Evolutionary conservation across 768 basidiomycete genomes (phyloP).

Genomic region (Amanita molliuscula): DNA sequence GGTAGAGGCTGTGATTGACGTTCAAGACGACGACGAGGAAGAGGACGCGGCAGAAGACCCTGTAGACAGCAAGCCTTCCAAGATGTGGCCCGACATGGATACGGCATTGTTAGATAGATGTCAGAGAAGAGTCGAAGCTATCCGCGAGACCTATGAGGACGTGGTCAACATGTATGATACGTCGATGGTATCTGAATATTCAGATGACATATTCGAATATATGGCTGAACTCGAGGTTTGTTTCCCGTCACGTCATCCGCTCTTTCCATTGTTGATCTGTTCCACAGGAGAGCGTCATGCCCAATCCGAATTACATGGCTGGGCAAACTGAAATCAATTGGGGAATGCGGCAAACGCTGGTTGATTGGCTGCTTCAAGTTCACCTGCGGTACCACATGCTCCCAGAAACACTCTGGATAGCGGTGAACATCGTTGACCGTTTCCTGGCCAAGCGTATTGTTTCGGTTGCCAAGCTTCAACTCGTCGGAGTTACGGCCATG

Average conservation of each 20-base stretch:
- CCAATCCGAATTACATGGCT: conserved; percentile 87
- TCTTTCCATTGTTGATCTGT: conserved; percentile 10
- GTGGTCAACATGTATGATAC: conserved; percentile 70
- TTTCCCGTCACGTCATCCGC: conserved; percentile 3
- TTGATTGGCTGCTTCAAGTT: conserved; percentile 97
- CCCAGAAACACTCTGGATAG: conserved; percentile 98
- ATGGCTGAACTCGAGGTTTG: conserved; percentile 90
- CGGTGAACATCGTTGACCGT: conserved; percentile 92
- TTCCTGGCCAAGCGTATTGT: conserved; percentile 86
- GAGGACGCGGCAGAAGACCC: conserved; percentile 17
- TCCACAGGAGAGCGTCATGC: conserved; percentile 74
- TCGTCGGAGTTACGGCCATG: conserved; percentile 98
- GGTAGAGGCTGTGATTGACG: conserved; percentile 53
- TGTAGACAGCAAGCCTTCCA: conserved; percentile 28
- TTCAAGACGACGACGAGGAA: conserved; percentile 38
- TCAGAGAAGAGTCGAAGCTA: conserved; percentile 49
- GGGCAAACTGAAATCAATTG: conserved; percentile 88
- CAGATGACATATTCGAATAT: conserved; percentile 97
- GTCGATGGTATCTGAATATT: conserved; percentile 96
- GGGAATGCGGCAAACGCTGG: conserved; percentile 91
- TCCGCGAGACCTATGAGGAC: conserved; percentile 64
- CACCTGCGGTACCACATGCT: conserved; percentile 98
- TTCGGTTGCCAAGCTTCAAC: conserved; percentile 82
- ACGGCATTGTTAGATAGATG: conserved; percentile 51
- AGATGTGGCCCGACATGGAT: conserved; percentile 67